These are phyloP conservation scores for Neotropicomus parvogracilis DNA, from an alignment of 1,284 basidiomycete species.

Conservation along the genomic window DNA sequence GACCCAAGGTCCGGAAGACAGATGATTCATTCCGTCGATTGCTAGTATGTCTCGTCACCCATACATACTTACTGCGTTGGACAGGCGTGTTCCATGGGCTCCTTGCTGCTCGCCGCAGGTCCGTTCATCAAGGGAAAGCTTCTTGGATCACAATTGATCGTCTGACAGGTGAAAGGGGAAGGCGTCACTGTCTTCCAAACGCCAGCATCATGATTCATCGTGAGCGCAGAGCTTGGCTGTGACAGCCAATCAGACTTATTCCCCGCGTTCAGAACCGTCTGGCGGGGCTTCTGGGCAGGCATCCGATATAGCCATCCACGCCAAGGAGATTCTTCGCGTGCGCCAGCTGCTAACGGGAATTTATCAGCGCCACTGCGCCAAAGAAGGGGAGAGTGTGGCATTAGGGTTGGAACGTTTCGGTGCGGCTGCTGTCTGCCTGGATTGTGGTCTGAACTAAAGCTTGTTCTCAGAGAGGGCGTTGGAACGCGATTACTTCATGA, in stretches of 20 bases:
- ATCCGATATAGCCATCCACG: conserved; percentile 90
- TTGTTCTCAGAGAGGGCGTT: conserved; percentile 68
- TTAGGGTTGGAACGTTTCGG: conserved; percentile 75
- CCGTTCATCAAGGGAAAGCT: conserved; percentile 17
- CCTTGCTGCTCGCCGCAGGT: conserved; percentile 82
- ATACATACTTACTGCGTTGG: conserved; percentile 95
- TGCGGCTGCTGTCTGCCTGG: conserved; percentile 37
- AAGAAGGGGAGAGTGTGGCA: conserved; percentile 59
- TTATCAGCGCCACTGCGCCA: conserved; percentile 77
- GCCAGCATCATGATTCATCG: conserved; percentile 97
- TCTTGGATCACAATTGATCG: conserved; percentile 13
- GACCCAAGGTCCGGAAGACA: conserved; percentile 4
- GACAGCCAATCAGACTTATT: conserved; percentile 12
- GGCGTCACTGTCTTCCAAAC: conserved; percentile 85
- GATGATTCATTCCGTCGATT: conserved; percentile 19
- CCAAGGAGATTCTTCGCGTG: conserved; percentile 88
- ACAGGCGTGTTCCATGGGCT: conserved; percentile 92
- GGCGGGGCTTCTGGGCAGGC: conserved; percentile 92
- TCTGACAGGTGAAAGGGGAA: conserved; percentile 66
- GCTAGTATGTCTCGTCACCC: conserved; percentile 84
- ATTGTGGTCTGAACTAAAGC: conserved; percentile 15
- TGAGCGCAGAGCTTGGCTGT: conserved; percentile 42
- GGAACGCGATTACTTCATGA: conserved; percentile 94
- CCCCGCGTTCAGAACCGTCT: conserved; percentile 69
- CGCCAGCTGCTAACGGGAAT: conserved; percentile 78